Evolutionary conservation across 2,329 filamentous ascomycete genomes (phyloP), one percentile per base, ranked within the genome.

Genomic region (Sporothrix schenckii): DNA sequence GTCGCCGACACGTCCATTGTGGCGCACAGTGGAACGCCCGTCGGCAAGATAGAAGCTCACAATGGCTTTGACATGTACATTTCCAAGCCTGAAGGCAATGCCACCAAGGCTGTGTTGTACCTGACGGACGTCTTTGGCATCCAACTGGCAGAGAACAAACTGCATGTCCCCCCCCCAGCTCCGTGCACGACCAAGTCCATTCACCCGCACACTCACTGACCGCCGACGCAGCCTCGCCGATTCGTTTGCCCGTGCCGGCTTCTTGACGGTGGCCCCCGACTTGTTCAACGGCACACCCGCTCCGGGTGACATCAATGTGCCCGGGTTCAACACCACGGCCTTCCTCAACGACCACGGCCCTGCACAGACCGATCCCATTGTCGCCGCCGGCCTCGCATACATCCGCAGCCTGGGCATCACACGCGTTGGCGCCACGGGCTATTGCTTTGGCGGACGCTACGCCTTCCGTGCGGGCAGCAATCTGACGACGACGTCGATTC

Each of bases 221-320:
- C 10, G 14, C 3, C 9, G 6, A 34, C 30, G 6, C 53, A 78
- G 77, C 0, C 75, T 91, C 72, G 89, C 88, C 75, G 90, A 92
- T 80, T 84, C 87, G 75, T 89, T 87, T 78, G 90, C 90, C 68
- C 83, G 85, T 71, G 88, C 88, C 74, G 89, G 89, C 74, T 92
- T 90, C 80, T 82, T 90, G 67, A 84, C 86, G 72, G 80, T 90
- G 65, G 83, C 89, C 70, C 90, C 89, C 2, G 90, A 92, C 77
- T 80, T 91, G 66, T 91, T 91, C 82, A 78, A 83, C 72, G 88
- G 87, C 73, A 83, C 86, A 69, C 80, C 86, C 14, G 82, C 89
- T 68, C 80, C 81, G 1, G 78, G 76, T 39, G 79, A 77, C 68
- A 74, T 79, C 72, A 78, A 77, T 73, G 67, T 73, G 7, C 76